A percentile compares a stretch with the other conserved stretches of the same genome.
Conservation (phyloP, 495 filamentous ascomycete genomes). For the Penicillium simplicissimum region DNA sequence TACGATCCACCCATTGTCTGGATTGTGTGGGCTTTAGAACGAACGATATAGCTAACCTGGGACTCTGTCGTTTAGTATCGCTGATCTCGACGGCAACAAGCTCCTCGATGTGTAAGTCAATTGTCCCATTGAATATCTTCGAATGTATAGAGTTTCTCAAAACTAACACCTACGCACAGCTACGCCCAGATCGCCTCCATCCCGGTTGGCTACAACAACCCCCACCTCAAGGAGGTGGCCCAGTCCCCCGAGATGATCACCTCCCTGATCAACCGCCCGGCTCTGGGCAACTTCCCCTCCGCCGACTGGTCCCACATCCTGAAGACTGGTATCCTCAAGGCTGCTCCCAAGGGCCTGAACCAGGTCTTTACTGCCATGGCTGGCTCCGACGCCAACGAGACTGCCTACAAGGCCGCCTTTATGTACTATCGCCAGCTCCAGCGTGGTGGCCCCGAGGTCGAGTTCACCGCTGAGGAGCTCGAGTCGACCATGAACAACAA, state of each 20-base stretch:
- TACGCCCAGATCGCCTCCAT: constrained; percentile 98
- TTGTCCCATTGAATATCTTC: constrained; percentile 16
- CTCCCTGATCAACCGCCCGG: constrained; percentile 89
- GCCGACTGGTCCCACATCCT: constrained; percentile 86
- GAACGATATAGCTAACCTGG: constrained; percentile 32
- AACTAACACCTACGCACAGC: constrained; percentile 38
- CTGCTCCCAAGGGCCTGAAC: constrained; percentile 86
- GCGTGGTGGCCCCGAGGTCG: constrained; percentile 77
- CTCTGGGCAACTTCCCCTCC: constrained; percentile 94
- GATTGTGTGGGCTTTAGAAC: neutral
- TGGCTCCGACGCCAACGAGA: constrained; percentile 97
- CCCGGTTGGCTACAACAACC: constrained; percentile 96
- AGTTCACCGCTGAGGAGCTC: constrained; percentile 84
- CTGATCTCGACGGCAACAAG: constrained; percentile 73
- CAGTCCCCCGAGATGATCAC: constrained; percentile 76
- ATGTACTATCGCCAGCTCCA: constrained; percentile 92
- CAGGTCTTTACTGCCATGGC: constrained; percentile 97
- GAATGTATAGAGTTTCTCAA: constrained; percentile 13
- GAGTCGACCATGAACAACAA: constrained; percentile 81
- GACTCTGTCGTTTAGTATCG: constrained; percentile 59
- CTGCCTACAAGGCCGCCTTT: constrained; percentile 98
- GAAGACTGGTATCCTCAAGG: constrained; percentile 82
- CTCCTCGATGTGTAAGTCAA: constrained; percentile 75
- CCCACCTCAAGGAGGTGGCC: constrained; percentile 69
- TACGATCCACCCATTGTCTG: constrained; percentile 28